These are phyloP conservation scores for Penicillium paneum DNA, from an alignment of 2,329 filamentous ascomycete genomes.

Conservation along the genomic window DNA sequence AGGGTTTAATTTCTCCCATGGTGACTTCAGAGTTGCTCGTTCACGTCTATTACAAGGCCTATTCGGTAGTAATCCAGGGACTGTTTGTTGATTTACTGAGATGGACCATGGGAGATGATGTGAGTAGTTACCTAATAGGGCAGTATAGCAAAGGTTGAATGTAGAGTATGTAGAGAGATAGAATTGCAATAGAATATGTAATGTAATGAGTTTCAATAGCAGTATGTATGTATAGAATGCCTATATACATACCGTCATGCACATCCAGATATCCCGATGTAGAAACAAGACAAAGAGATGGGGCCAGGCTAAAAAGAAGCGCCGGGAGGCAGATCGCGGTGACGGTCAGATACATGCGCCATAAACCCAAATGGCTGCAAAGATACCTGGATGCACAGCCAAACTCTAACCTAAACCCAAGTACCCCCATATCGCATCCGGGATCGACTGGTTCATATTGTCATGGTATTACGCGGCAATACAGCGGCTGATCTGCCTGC, in stretches of 20 bases:
- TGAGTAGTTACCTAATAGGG: neutral
- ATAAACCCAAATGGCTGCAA: constrained; percentile 1
- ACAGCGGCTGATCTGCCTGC: constrained; percentile 21
- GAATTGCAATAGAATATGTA: neutral
- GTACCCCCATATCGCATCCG: neutral
- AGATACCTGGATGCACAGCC: constrained; percentile 4
- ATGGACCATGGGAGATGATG: constrained; percentile 9
- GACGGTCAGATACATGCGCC: constrained; percentile 11
- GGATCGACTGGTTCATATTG: constrained; percentile 15
- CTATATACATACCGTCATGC: neutral
- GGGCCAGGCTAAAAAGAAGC: constrained; percentile 27
- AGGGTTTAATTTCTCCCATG: neutral
- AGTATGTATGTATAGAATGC: neutral
- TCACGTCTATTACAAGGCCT: neutral
- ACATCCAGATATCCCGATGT: neutral
- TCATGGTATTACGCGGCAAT: constrained; percentile 11
- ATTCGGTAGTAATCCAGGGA: neutral
- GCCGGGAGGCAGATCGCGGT: constrained; percentile 21
- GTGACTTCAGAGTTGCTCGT: constrained; percentile 22
- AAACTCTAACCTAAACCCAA: neutral
- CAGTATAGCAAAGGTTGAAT: too few species aligned
- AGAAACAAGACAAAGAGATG: constrained; percentile 7
- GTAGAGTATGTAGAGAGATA: neutral
- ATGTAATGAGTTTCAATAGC: neutral
- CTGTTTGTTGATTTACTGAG: neutral